Evolutionary conservation across 441 rosid species (phyloP).

Genomic region (Macaranga tanarius): DNA sequence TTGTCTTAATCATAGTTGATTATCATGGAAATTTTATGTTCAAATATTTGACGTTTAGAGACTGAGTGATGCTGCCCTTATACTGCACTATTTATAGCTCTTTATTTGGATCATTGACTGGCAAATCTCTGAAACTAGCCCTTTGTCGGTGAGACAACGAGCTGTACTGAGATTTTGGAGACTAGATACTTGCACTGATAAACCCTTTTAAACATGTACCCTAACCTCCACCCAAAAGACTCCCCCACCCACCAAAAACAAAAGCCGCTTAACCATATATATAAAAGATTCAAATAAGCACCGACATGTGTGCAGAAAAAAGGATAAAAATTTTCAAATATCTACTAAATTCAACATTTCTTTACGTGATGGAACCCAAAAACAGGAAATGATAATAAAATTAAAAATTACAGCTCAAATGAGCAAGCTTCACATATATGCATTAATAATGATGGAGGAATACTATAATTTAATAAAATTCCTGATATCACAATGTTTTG

Average conservation of each 20-base stretch:
- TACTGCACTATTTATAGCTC: not conserved
- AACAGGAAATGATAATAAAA: not conserved
- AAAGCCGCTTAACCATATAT: not conserved
- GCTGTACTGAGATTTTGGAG: not conserved
- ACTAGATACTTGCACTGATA: not conserved
- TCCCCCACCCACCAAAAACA: not conserved
- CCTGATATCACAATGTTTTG: not conserved
- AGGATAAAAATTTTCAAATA: not conserved
- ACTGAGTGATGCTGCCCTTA: not conserved
- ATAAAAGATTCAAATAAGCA: not conserved
- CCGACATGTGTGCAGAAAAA: not conserved
- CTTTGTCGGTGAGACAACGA: conserved; percentile 13
- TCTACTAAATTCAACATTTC: not conserved
- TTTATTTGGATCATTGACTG: conserved; percentile 2
- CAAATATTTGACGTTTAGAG: not conserved
- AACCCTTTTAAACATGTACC: conserved; percentile 3
- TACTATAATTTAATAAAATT: not conserved
- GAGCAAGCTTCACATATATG: not conserved
- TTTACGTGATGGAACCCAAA: not conserved
- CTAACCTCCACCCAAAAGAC: not conserved
- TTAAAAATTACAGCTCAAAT: not conserved
- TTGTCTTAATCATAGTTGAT: conserved; percentile 18
- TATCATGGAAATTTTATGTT: conserved; percentile 4
- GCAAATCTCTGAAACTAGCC: conserved; percentile 6
- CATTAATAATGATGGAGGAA: not conserved